These are phyloP conservation scores for Malbranchea cinnamomea DNA, from an alignment of 2,329 filamentous ascomycete species.

Conservation along the genomic window DNA sequence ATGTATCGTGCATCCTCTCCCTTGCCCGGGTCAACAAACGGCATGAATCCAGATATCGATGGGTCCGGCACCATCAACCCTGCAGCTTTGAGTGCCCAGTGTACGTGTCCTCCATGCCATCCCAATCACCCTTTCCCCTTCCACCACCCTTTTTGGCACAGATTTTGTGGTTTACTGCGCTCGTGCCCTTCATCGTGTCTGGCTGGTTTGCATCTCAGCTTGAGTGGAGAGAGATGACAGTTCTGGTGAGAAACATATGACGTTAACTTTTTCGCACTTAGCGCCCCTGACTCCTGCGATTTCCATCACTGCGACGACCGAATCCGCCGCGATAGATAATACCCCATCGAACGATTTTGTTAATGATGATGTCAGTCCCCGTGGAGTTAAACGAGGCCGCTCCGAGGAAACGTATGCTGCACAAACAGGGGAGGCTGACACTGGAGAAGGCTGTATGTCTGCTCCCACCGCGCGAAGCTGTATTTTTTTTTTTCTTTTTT, in stretches of 20 bases:
- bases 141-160: slow-evolving; percentile 4
- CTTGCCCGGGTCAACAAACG: slow-evolving; percentile 49
- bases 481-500: slow-evolving; percentile 23
- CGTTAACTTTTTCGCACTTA: no score
- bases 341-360: neutral
- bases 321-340: neutral
- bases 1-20: slow-evolving; percentile 33
- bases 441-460: slow-evolving; percentile 44
- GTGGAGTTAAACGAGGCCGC: slow-evolving; percentile 65
- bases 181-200: no score
- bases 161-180: neutral
- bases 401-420: slow-evolving; percentile 55
- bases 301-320: neutral
- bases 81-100: slow-evolving; percentile 65
- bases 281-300: no score
- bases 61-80: slow-evolving; percentile 85
- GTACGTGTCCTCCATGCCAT: slow-evolving; percentile 34
- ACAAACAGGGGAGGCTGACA: slow-evolving; percentile 40
- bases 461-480: neutral
- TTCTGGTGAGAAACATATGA: no score
- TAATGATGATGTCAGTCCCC: slow-evolving; percentile 12
- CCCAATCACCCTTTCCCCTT: slow-evolving; percentile 3
- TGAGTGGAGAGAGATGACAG: no score
- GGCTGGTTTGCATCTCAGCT: no score
- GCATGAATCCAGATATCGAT: slow-evolving; percentile 42